phyloP scores from a whole-genome alignment of 306 rosid species.

The Dryas drummondii region DNA sequence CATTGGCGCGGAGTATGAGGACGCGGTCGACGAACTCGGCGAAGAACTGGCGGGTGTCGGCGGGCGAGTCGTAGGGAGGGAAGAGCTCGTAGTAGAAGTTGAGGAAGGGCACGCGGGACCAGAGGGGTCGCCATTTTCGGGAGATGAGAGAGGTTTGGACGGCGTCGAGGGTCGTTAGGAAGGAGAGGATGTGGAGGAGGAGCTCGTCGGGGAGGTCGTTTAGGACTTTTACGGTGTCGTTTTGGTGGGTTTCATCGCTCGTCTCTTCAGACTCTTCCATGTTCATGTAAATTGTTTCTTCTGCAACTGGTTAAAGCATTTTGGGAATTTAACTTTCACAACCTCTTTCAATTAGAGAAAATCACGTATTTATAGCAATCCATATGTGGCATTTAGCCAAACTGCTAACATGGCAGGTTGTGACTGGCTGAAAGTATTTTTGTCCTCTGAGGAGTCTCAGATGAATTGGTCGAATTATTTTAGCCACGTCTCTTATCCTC shows the following conservation, averaged over 20 bases:
- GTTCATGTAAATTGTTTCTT: neutral
- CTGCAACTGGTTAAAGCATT: too few species aligned
- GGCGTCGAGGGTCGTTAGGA: neutral
- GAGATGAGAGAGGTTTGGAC: conserved; percentile 1
- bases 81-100: conserved; percentile 11
- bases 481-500: too few species aligned
- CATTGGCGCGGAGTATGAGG: neutral
- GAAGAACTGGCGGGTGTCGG: neutral
- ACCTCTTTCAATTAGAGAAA: too few species aligned
- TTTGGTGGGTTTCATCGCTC: neutral
- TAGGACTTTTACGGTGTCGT: neutral
- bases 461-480: too few species aligned
- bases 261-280: neutral
- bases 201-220: conserved; percentile 4
- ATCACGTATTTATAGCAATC: too few species aligned
- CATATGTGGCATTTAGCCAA: too few species aligned
- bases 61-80: neutral
- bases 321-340: too few species aligned
- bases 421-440: too few species aligned
- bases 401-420: too few species aligned
- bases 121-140: conserved; percentile 3
- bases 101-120: neutral
- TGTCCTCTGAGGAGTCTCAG: too few species aligned
- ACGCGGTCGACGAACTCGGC: conserved; percentile 13
- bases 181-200: neutral